Evolutionary conservation across 2,329 filamentous ascomycete genomes (phyloP).

Genomic region (Metarhizium humberi): DNA sequence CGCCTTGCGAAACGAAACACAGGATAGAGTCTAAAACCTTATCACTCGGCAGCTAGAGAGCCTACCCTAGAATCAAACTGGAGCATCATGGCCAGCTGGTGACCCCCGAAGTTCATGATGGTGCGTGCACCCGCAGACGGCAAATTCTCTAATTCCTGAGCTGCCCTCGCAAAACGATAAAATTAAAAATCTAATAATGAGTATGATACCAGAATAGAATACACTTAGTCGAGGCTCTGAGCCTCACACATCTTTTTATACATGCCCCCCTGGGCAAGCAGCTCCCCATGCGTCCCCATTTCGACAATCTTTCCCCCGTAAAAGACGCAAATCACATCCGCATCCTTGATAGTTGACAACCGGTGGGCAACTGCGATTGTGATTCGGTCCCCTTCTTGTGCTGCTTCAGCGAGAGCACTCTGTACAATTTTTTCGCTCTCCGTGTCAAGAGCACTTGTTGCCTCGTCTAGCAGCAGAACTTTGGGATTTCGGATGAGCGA

Average conservation of each 20-base stretch:
- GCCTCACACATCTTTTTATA: slow-evolving; percentile 35
- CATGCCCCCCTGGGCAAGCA: slow-evolving; percentile 35
- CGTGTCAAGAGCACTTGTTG: slow-evolving; percentile 86
- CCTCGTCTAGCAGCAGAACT: slow-evolving; percentile 88
- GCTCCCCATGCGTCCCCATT: slow-evolving; percentile 44
- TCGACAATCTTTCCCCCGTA: slow-evolving; percentile 47
- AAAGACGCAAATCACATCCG: slow-evolving; percentile 53
- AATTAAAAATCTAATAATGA: no score
- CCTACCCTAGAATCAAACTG: no score
- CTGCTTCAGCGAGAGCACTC: slow-evolving; percentile 62
- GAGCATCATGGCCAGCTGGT: no score
- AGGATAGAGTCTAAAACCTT: no score
- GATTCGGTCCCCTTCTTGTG: slow-evolving; percentile 64
- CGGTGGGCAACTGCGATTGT: slow-evolving; percentile 93
- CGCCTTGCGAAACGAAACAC: no score
- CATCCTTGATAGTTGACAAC: slow-evolving; percentile 77
- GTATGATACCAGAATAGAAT: no score
- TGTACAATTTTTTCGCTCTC: slow-evolving; percentile 92
- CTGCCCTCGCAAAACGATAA: no score
- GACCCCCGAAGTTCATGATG: no score
- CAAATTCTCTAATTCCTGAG: no score
- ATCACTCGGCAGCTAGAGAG: no score
- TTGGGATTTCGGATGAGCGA: slow-evolving; percentile 70
- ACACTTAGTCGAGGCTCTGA: neutral
- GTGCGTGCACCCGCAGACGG: no score